Percentiles rank a stretch among this genome's conserved stretches.
Conservation (phyloP, 1,139 yeast species). For the Debaryomycetaceae sp. region DNA sequence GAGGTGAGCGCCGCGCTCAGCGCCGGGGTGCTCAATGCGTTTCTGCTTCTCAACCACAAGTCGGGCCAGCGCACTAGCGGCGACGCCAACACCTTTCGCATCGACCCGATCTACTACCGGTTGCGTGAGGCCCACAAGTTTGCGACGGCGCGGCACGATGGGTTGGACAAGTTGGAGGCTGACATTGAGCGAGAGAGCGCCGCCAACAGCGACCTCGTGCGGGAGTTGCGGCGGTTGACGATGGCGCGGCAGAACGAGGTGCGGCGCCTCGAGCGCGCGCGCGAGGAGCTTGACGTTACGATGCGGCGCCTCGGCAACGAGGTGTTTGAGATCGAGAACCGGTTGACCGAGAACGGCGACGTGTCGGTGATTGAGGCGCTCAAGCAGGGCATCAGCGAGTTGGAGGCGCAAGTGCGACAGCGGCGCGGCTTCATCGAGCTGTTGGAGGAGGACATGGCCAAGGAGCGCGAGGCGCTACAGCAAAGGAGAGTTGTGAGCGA, state of each 20-base stretch:
- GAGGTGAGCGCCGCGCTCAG: constrained; percentile 7
- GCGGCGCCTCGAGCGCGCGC: constrained; percentile 13
- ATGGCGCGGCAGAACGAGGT: constrained; percentile 13
- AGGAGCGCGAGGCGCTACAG: constrained; percentile 12
- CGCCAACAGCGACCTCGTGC: constrained; percentile 15
- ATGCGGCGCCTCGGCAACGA: constrained; percentile 15
- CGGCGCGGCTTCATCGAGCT: constrained; percentile 26
- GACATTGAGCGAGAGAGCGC: constrained; percentile 14
- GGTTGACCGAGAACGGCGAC: constrained; percentile 33
- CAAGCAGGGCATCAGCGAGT: constrained; percentile 27
- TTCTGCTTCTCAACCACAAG: constrained; percentile 37
- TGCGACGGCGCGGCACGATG: constrained; percentile 18
- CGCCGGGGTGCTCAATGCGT: constrained; percentile 43
- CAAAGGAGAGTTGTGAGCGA: constrained; percentile 5
- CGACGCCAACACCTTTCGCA: constrained; percentile 41
- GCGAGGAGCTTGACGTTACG: constrained; percentile 12
- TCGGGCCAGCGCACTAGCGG: constrained; percentile 39
- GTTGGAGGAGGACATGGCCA: constrained; percentile 23
- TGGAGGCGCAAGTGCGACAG: constrained; percentile 21
- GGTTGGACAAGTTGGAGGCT: constrained; percentile 16
- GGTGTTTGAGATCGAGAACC: constrained; percentile 21
- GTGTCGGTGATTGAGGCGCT: constrained; percentile 28
- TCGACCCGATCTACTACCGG: constrained; percentile 54
- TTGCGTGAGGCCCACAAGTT: constrained; percentile 27
- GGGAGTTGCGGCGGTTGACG: constrained; percentile 14